Evolutionary conservation across 345 rosid species (phyloP).

Genomic region (Citrus australasica): DNA sequence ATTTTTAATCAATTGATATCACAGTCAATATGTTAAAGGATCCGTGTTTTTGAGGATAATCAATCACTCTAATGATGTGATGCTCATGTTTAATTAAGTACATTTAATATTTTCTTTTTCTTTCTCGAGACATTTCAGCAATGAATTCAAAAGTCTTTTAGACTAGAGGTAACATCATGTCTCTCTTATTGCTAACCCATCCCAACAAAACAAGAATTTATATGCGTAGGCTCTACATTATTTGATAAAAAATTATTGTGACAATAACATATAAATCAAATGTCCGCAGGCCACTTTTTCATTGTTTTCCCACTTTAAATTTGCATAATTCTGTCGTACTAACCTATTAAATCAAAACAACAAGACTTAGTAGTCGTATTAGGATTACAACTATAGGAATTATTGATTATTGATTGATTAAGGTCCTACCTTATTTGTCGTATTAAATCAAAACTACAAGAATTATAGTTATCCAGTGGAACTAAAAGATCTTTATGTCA

Average conservation of each 20-base stretch:
- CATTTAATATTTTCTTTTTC: neutral
- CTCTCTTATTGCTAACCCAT: neutral
- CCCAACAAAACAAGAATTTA: neutral
- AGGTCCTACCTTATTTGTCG: neutral
- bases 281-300: neutral
- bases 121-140: neutral
- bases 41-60: slow-evolving; percentile 10
- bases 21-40: neutral
- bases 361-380: neutral
- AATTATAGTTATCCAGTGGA: no score
- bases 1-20: neutral
- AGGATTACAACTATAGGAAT: neutral
- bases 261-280: neutral
- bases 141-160: neutral
- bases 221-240: neutral
- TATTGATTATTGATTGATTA: neutral
- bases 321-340: neutral
- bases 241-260: neutral
- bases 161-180: slow-evolving; percentile 1
- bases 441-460: neutral
- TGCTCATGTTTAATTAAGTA: slow-evolving; percentile 4
- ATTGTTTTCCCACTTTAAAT: neutral
- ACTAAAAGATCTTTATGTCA: no score
- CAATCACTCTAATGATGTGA: slow-evolving; percentile 16
- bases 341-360: no score